These are phyloP conservation scores for Agrocybe chaxingu DNA, from an alignment of 768 basidiomycete species.

Conservation along the genomic window DNA sequence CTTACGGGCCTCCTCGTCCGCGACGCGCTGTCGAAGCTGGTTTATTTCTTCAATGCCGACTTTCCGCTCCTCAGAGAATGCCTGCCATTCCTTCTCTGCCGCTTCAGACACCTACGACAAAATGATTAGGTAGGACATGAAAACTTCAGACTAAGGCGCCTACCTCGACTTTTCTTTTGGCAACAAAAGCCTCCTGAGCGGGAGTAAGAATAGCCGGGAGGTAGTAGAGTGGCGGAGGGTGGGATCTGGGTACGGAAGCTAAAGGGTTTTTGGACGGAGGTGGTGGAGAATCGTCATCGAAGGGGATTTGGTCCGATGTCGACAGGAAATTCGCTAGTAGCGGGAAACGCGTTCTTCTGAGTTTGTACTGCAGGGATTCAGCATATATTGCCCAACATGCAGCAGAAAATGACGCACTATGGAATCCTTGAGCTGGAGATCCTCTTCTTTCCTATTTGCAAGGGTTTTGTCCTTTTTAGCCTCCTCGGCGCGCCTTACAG, in stretches of 20 bases:
- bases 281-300: constrained; percentile 31
- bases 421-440: constrained; percentile 76
- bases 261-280: constrained; percentile 34
- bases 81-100: constrained; percentile 64
- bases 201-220: constrained; percentile 67
- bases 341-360: constrained; percentile 69
- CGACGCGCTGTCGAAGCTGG: constrained; percentile 58
- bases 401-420: constrained; percentile 47
- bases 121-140: constrained; percentile 5
- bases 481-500: constrained; percentile 82
- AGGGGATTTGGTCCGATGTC: constrained; percentile 67
- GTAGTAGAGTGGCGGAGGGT: constrained; percentile 78
- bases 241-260: constrained; percentile 52
- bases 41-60: constrained; percentile 60
- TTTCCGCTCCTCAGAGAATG: constrained; percentile 59
- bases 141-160: constrained; percentile 9
- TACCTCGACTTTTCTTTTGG: constrained; percentile 62
- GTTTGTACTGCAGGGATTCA: constrained; percentile 53
- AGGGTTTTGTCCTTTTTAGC: constrained; percentile 77
- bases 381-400: not conserved
- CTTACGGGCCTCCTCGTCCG: constrained; percentile 58
- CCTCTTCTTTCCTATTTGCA: constrained; percentile 80
- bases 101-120: constrained; percentile 52
- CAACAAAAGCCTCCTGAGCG: constrained; percentile 66
- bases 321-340: constrained; percentile 70